These are phyloP conservation scores for Collybia mongolica DNA, from an alignment of 768 basidiomycete genomes.

Conservation along the genomic window DNA sequence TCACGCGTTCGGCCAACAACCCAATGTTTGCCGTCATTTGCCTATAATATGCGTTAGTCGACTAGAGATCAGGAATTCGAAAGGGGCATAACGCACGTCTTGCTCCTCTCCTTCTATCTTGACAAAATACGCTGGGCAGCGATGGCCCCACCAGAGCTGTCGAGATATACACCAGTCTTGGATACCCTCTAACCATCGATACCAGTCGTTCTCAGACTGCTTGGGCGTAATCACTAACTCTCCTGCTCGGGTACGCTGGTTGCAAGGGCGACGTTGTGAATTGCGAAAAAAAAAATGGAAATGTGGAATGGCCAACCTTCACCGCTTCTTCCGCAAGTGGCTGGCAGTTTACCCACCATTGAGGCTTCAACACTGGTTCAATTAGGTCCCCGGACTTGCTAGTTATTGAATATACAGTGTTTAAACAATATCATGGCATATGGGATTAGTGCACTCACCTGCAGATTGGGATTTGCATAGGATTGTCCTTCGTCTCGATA, in stretches of 20 bases:
- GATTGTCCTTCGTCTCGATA: slow-evolving; percentile 91
- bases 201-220: slow-evolving; percentile 91
- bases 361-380: slow-evolving; percentile 92
- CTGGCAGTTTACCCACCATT: slow-evolving; percentile 98
- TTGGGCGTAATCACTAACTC: slow-evolving; percentile 84
- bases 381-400: slow-evolving; percentile 98
- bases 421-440: not conserved
- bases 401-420: slow-evolving; percentile 4
- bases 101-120: slow-evolving; percentile 73
- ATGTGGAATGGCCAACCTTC: slow-evolving; percentile 45
- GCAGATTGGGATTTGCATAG: slow-evolving; percentile 97
- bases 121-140: slow-evolving; percentile 93
- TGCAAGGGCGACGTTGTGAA: not conserved
- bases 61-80: not conserved
- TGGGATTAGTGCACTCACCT: slow-evolving; percentile 42
- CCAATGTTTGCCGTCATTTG: slow-evolving; percentile 78
- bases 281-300: not conserved
- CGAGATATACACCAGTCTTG: slow-evolving; percentile 99
- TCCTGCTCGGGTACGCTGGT: slow-evolving; percentile 82
- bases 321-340: slow-evolving; percentile 88
- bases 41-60: slow-evolving; percentile 30
- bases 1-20: slow-evolving; percentile 81
- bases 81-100: slow-evolving; percentile 45
- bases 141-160: slow-evolving; percentile 99
- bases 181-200: slow-evolving; percentile 90